These are phyloP conservation scores for Aquilaria yunnanensis DNA, from an alignment of 345 rosid genomes.

Conservation along the genomic window DNA sequence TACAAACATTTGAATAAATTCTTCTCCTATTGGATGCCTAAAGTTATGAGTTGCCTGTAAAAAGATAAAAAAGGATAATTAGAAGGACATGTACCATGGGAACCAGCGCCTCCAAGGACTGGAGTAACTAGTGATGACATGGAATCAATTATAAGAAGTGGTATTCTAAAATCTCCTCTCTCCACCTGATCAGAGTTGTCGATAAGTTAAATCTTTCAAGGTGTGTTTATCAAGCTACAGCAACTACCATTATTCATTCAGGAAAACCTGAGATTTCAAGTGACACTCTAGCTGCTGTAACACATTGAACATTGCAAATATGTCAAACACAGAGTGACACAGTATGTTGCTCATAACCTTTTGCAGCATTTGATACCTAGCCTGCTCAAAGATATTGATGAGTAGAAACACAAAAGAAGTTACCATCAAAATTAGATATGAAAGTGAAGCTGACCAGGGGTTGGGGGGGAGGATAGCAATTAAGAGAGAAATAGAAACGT, in stretches of 20 bases:
- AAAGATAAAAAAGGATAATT: constrained; percentile 1
- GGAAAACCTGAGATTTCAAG: constrained; percentile 52
- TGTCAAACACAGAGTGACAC: constrained; percentile 59
- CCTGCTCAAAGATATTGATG: constrained; percentile 14
- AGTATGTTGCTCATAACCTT: constrained; percentile 51
- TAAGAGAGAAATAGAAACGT: background rate
- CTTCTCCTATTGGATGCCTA: no score
- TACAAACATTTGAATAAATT: no score
- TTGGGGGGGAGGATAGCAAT: constrained; percentile 1
- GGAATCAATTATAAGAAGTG: constrained; percentile 64
- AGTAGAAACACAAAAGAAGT: constrained; percentile 1
- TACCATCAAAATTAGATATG: background rate
- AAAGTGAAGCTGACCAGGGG: background rate
- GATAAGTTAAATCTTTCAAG: no score
- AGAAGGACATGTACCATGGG: constrained; percentile 49
- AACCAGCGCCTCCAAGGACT: constrained; percentile 57
- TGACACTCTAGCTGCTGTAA: constrained; percentile 46
- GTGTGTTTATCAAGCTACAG: no score
- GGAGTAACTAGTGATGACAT: constrained; percentile 73
- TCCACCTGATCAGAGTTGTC: constrained; percentile 21
- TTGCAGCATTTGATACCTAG: constrained; percentile 23
- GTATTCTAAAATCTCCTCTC: constrained; percentile 25
- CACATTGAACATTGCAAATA: constrained; percentile 54
- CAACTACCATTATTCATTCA: background rate
- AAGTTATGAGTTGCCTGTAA: background rate